Evolutionary conservation across 345 rosid genomes (phyloP), one percentile per base, ranked within the genome.

Genomic region (Kernera saxatilis): DNA sequence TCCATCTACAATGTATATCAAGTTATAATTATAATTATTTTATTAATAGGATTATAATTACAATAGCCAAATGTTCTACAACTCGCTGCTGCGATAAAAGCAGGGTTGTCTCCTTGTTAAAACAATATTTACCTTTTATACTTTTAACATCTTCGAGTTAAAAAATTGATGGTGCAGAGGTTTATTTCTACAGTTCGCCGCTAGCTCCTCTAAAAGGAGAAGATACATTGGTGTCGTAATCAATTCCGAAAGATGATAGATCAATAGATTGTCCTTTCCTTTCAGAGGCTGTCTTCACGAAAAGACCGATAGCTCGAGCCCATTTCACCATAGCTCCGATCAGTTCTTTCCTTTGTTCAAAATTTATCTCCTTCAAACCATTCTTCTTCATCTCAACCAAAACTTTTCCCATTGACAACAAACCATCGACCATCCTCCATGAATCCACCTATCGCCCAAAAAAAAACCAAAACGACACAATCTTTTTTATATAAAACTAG

Each of bases 241-340:
- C 68, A 19, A 63, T 32, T 37, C 70, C 70, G 22, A 48, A 49
- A 49, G 57, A 1, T 64, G 58, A 33, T 5, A 64, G 15, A 25
- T 50, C 70, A 65, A 65, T 45, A 49, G 70, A 9, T 8, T 50
- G n/a, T 51, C 70, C 70, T 64, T 50, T 64, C 3, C 35, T 49
- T 15, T 64, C 58, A 3, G 70, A 22, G 35, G 70, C 48, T 0
- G 15, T 3, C 46, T 65, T 65, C 33, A 50, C 70, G 3, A 49
- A 64, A 0, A 48, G 9, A 64, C 70, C 44, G 2, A 64, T 23
- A 0, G 35, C 32, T 33, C 57, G n/a, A 49, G 33, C 6, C 70
- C 70, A 64, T 48, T 49, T 36, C 46, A 64, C 22, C 45, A 64
- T 64, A 64, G n/a, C 14, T 6, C 57, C 22, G 14, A 63, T 32